Conservation (phyloP, 305 asterid species). For the Ruellia speciosa region DNA sequence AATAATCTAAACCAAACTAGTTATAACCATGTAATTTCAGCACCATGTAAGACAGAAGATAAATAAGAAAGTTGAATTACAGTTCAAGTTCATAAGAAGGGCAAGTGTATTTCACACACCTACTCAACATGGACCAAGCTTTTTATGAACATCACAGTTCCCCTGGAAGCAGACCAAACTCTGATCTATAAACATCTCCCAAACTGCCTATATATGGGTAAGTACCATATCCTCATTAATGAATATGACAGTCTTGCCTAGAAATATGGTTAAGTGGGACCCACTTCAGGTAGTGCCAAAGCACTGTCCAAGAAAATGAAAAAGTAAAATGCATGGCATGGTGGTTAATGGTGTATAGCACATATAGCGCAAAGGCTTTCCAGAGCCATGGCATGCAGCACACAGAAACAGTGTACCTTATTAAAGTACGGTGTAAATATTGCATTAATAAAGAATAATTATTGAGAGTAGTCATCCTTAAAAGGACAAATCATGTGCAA, state of each 20-base stretch:
- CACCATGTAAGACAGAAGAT: neutral
- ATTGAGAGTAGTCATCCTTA: too few species aligned
- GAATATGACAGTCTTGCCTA: neutral
- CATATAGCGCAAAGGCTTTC: neutral
- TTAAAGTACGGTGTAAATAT: too few species aligned
- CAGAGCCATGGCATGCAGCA: too few species aligned
- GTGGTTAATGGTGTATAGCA: neutral
- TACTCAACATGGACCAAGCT: neutral
- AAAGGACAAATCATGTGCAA: too few species aligned
- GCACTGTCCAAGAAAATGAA: neutral
- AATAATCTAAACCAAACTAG: neutral
- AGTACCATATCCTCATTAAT: neutral
- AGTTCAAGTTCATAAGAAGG: too few species aligned
- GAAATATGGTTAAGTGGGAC: neutral
- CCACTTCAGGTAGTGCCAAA: neutral
- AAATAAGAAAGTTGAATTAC: conserved; percentile 1
- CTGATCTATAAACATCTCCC: neutral
- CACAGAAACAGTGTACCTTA: too few species aligned
- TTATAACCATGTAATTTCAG: neutral
- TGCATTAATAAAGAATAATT: too few species aligned
- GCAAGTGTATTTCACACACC: neutral
- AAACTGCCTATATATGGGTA: neutral
- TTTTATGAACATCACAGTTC: neutral
- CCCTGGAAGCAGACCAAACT: neutral
- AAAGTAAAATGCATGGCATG: neutral